A percentile compares a stretch with the other conserved stretches of the same genome.
Evolutionary conservation across 108 stramenopile species (phyloP).

Genomic region (Craspedostauros australis): DNA sequence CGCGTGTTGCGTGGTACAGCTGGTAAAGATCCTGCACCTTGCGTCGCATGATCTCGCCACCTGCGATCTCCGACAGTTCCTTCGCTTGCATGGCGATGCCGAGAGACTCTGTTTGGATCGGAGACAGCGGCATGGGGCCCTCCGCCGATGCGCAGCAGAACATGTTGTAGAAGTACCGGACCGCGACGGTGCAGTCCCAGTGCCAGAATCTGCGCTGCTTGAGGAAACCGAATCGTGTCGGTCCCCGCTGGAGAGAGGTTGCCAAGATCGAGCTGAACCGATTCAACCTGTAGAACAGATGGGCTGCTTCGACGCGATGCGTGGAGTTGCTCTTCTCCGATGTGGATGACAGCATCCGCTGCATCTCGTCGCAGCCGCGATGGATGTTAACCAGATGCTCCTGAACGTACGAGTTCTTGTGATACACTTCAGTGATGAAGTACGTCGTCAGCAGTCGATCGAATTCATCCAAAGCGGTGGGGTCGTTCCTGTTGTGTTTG

Average conservation of each 20-base stretch:
- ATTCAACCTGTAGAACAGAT: constrained; percentile 14
- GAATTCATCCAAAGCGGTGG: constrained; percentile 13
- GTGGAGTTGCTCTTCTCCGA: not conserved
- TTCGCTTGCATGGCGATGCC: constrained; percentile 14
- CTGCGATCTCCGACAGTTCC: constrained; percentile 3
- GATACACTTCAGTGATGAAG: constrained; percentile 23
- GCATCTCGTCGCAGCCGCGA: constrained; percentile 12
- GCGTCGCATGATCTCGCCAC: constrained; percentile 11
- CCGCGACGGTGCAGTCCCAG: constrained; percentile 4
- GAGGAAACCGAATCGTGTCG: constrained; percentile 14
- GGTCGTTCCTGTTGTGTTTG: constrained; percentile 12
- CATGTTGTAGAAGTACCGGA: constrained; percentile 15
- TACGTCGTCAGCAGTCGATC: constrained; percentile 8
- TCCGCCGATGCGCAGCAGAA: constrained; percentile 7
- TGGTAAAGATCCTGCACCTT: constrained; percentile 17
- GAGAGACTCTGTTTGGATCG: constrained; percentile 14
- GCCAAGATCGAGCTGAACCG: constrained; percentile 12
- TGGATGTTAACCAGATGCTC: constrained; percentile 25
- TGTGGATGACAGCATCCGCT: not conserved
- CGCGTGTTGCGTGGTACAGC: constrained; percentile 25
- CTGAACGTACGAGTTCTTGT: constrained; percentile 25
- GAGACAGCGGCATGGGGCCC: not conserved
- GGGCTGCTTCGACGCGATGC: not conserved
- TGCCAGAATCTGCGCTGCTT: constrained; percentile 8
- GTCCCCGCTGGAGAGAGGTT: constrained; percentile 19